Conservation (phyloP, 345 rosid genomes). For the Carallia brachiata region DNA sequence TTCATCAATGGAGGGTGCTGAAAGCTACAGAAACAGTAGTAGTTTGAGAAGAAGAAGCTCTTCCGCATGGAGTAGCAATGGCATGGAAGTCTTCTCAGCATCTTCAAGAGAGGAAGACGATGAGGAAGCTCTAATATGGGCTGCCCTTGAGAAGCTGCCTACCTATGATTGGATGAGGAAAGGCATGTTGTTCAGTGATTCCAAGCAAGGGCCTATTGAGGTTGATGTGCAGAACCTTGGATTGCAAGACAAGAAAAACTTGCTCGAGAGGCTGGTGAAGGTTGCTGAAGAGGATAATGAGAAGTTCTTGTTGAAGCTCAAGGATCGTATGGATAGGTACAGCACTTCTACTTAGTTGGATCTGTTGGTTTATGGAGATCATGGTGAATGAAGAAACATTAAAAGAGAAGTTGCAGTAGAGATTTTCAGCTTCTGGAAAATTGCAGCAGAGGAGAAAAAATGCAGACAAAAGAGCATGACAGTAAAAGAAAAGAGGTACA, state of each 20-base stretch:
- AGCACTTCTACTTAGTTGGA: too few relatives aligned
- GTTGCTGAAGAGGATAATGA: conserved; percentile 29
- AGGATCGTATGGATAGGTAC: conserved; percentile 26
- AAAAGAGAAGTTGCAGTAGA: too few relatives aligned
- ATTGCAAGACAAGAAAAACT: conserved; percentile 14
- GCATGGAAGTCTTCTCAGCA: conserved; percentile 9
- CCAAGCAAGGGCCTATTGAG: conserved; percentile 14
- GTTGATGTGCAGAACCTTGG: conserved; percentile 31
- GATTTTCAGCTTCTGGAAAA: too few relatives aligned
- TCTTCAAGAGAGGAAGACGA: conserved; percentile 31
- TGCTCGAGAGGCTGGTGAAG: conserved; percentile 26
- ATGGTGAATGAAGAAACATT: too few relatives aligned
- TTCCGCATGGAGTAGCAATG: conserved; percentile 6
- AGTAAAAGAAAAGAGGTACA: too few relatives aligned
- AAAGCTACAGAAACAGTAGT: background rate
- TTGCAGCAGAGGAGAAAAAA: too few relatives aligned
- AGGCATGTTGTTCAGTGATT: conserved; percentile 34
- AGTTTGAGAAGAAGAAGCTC: conserved; percentile 16
- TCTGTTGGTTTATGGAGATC: too few relatives aligned
- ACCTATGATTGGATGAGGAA: conserved; percentile 43
- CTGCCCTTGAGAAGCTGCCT: conserved; percentile 50
- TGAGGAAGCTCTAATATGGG: conserved; percentile 58
- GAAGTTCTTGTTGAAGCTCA: conserved; percentile 28
- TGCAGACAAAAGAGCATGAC: too few relatives aligned
- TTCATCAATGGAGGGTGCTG: conserved; percentile 3